Percentiles rank a stretch among this genome's conserved stretches.
Evolutionary conservation across 2,329 filamentous ascomycete species (phyloP).

Genomic region (Chaetomiaceae sp.): DNA sequence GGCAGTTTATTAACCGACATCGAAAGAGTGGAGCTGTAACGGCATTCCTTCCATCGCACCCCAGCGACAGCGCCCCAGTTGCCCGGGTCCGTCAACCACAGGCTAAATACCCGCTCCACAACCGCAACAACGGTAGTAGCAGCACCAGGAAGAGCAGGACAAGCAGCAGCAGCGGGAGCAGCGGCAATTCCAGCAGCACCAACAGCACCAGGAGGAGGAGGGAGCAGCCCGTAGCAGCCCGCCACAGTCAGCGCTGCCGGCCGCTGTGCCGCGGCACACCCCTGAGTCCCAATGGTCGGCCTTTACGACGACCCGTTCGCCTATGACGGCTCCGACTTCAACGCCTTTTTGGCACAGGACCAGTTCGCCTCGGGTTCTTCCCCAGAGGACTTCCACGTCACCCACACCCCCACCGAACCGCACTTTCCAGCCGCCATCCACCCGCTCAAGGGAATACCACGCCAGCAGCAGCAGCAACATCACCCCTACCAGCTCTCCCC

Average conservation of each 20-base stretch:
- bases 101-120: slow-evolving; percentile 18
- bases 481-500: slow-evolving; percentile 4
- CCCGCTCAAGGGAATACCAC: background rate
- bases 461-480: background rate
- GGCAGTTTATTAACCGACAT: slow-evolving; percentile 14
- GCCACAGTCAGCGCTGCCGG: background rate
- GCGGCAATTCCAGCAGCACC: no score
- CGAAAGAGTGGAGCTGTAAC: slow-evolving; percentile 15
- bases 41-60: background rate
- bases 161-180: background rate
- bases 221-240: no score
- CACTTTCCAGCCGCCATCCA: slow-evolving; percentile 11
- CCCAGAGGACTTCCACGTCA: slow-evolving; percentile 16
- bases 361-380: slow-evolving; percentile 9
- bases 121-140: slow-evolving; percentile 9
- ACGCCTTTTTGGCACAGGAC: slow-evolving; percentile 4
- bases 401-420: slow-evolving; percentile 13
- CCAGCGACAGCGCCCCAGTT: slow-evolving; percentile 8
- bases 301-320: slow-evolving; percentile 16
- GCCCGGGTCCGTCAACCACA: slow-evolving; percentile 10
- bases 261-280: slow-evolving; percentile 1
- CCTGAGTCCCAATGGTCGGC: slow-evolving; percentile 10
- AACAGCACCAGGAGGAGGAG: no score
- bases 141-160: background rate
- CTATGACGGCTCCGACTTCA: slow-evolving; percentile 13